phyloP scores from a whole-genome alignment of 2,329 filamentous ascomycete genomes.

The Colletotrichum noveboracense region DNA sequence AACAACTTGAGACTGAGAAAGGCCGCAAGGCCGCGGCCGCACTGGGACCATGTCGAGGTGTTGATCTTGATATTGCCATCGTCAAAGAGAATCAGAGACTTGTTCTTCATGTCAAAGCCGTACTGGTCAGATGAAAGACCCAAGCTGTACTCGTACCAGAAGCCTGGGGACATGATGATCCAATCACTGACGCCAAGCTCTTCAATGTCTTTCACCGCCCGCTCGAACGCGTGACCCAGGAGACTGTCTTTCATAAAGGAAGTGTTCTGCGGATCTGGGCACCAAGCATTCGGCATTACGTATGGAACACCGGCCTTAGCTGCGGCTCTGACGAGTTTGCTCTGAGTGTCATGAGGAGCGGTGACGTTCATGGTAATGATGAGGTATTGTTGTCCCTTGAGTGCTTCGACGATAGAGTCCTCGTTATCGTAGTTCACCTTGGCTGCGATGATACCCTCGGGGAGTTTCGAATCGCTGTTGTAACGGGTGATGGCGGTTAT shows the following conservation, averaged over 20 bases:
- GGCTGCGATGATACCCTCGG: slow-evolving; percentile 45
- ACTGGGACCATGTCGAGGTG: slow-evolving; percentile 64
- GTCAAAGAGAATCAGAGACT: slow-evolving; percentile 52
- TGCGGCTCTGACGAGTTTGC: slow-evolving; percentile 53
- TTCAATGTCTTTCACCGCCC: slow-evolving; percentile 41
- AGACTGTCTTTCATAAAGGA: neutral
- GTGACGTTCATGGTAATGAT: slow-evolving; percentile 52
- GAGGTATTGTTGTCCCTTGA: slow-evolving; percentile 58
- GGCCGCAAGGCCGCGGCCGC: slow-evolving; percentile 43
- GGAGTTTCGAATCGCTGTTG: slow-evolving; percentile 45
- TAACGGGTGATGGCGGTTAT: slow-evolving; percentile 58
- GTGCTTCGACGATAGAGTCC: slow-evolving; percentile 48
- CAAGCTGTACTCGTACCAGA: slow-evolving; percentile 61
- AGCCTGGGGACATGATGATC: slow-evolving; percentile 47
- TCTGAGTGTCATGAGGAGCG: slow-evolving; percentile 46
- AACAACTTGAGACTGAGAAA: slow-evolving; percentile 43
- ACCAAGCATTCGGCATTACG: slow-evolving; percentile 55
- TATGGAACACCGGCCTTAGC: slow-evolving; percentile 55
- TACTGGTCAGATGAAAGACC: slow-evolving; percentile 34
- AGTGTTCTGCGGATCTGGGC: slow-evolving; percentile 30
- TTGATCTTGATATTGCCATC: slow-evolving; percentile 62
- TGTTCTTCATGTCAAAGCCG: slow-evolving; percentile 55
- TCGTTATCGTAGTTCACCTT: slow-evolving; percentile 49
- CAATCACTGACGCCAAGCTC: slow-evolving; percentile 32
- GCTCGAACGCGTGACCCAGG: slow-evolving; percentile 12